Evolutionary conservation across 768 basidiomycete genomes (phyloP), one percentile per base, ranked within the genome.

Genomic region (Polyporus arcularius): DNA sequence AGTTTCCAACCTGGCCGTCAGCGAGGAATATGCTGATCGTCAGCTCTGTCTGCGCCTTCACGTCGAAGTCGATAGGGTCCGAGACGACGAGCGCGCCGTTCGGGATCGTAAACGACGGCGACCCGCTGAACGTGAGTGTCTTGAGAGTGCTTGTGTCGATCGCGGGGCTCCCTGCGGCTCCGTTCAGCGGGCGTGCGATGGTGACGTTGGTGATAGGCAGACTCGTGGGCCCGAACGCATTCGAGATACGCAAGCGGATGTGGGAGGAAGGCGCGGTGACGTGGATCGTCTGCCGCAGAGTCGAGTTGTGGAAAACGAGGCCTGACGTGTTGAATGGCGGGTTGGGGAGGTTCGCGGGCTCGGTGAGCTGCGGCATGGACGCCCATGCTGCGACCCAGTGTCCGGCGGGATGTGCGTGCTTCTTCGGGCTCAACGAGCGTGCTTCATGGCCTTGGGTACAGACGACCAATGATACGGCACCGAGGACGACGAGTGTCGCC

Each of bases 261-360:
- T 73, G 70, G 9, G 71, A 60, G 15, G 74, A 76, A 21, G 73
- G 76, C 52, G 78, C 66, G 7, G 79, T 75, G 59, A 78, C 74
- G 57, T 79, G 79, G 4, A 84, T 62, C 3, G 81, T 82, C 65
- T 82, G 81, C 0, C 82, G 79, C 60, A 84, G 74, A 16, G 81
- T 82, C 12, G 76, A 69, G 65, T 84, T 78, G 55, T 60, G 59
- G 68, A 82, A 82, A 39, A 82, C 78, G 30, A 62, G 56, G 18
- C 62, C 67, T 16, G 71, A 58, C 9, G 57, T 63, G 58, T 69
- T 73, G 59, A 71, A 72, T 1, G 70, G 70, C 21, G 68, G 64
- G 9, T 63, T 63, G 2, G 72, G 71, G 2, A 73, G 67, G 65
- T 73, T 73, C 31, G 70, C 62, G 11, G 67, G 55, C 64, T 73